A percentile compares a stretch with the other conserved stretches of the same genome.
phyloP scores from a whole-genome alignment of 805 yeast species.

The Kuraishia capsulata region DNA sequence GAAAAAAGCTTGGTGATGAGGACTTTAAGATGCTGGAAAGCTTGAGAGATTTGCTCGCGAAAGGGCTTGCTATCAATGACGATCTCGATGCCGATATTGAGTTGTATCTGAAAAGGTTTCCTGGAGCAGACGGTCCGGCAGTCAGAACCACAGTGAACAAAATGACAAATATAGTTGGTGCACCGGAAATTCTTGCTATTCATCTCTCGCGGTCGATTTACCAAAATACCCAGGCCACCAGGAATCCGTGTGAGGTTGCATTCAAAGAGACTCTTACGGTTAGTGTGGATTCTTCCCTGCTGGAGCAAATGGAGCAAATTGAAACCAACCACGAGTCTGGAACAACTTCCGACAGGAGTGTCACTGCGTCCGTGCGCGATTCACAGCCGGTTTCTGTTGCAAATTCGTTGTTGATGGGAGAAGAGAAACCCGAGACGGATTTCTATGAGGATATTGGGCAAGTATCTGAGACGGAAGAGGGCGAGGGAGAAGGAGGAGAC shows the following conservation, averaged over 20 bases:
- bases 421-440: conserved; percentile 13
- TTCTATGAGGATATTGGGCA: conserved; percentile 13
- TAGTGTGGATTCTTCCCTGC: conserved; percentile 32
- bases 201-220: conserved; percentile 83
- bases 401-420: conserved; percentile 9
- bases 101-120: conserved; percentile 36
- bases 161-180: conserved; percentile 46
- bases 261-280: conserved; percentile 50
- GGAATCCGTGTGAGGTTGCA: conserved; percentile 67
- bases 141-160: conserved; percentile 63
- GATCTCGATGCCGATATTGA: conserved; percentile 44
- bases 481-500: conserved; percentile 9
- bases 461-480: conserved; percentile 8
- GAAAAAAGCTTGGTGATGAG: conserved; percentile 12
- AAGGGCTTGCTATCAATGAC: conserved; percentile 47
- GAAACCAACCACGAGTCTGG: conserved; percentile 9
- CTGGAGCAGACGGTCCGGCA: conserved; percentile 9
- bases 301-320: conserved; percentile 14
- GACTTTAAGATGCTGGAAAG: conserved; percentile 23
- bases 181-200: conserved; percentile 68
- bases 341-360: conserved; percentile 3
- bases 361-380: conserved; percentile 3
- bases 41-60: conserved; percentile 25
- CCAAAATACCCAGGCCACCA: conserved; percentile 52
- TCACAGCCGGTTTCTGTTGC: conserved; percentile 5